Conservation (phyloP, 306 rosid genomes). For the Glycyrrhiza uralensis region DNA sequence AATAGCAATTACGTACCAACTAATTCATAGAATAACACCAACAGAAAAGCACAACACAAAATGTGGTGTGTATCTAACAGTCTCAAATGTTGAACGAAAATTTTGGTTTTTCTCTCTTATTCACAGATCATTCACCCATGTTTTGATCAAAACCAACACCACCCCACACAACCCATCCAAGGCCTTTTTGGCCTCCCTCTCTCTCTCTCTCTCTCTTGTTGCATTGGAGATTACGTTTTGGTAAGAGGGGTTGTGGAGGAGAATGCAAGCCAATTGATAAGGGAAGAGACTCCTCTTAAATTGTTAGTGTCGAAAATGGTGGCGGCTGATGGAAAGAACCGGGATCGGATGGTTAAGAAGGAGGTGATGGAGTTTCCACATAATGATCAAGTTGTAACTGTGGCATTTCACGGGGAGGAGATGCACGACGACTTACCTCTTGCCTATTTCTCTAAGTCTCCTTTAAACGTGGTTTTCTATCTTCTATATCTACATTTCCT, state of each 20-base stretch:
- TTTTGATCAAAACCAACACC: slow-evolving; percentile 4
- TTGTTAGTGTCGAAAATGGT: slow-evolving; percentile 16
- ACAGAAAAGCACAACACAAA: neutral
- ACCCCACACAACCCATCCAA: neutral
- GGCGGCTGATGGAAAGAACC: neutral
- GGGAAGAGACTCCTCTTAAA: neutral
- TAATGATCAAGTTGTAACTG: slow-evolving; percentile 15
- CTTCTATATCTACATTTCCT: neutral
- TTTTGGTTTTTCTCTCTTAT: neutral
- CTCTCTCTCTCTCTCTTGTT: neutral
- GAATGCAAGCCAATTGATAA: slow-evolving; percentile 7
- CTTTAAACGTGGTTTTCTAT: slow-evolving; percentile 32
- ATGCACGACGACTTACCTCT: slow-evolving; percentile 19
- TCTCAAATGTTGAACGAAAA: neutral
- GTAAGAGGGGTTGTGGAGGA: neutral
- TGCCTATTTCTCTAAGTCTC: slow-evolving; percentile 33
- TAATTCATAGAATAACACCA: neutral
- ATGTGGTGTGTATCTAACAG: slow-evolving; percentile 8
- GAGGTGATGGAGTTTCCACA: neutral
- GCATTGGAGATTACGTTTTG: neutral
- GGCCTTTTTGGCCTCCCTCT: neutral
- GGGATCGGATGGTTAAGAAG: slow-evolving; percentile 14
- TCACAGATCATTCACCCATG: neutral
- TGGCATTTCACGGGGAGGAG: slow-evolving; percentile 18
- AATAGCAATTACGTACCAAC: neutral